Conservation (phyloP, 192 early-diverging fungal genomes). For the Umbelopsis ramanniana region DNA sequence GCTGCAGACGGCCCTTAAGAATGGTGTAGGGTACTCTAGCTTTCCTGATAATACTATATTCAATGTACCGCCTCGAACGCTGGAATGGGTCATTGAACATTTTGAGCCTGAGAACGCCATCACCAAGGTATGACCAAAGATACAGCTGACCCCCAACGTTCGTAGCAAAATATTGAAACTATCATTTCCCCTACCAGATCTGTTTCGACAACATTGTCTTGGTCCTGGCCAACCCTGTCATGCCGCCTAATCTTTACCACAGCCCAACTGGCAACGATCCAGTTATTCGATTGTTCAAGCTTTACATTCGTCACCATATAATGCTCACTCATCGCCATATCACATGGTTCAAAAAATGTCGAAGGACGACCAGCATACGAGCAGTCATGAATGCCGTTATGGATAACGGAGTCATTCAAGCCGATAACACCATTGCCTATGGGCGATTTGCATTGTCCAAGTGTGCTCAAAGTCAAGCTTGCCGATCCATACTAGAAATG, state of each 20-base stretch:
- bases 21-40: conserved; percentile 9
- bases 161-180: too few relatives aligned
- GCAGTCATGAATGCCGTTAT: conserved; percentile 9
- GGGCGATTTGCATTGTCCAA: conserved; percentile 13
- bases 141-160: not conserved
- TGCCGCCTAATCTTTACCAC: not conserved
- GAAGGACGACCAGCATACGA: conserved; percentile 1
- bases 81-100: conserved; percentile 17
- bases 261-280: conserved; percentile 11
- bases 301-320: conserved; percentile 7
- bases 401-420: conserved; percentile 8
- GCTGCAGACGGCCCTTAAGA: not conserved
- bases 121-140: not conserved
- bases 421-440: conserved; percentile 14
- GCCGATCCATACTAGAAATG: not conserved
- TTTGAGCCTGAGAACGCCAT: conserved; percentile 10
- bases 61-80: conserved; percentile 10
- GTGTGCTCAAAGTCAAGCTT: conserved; percentile 15
- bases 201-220: conserved; percentile 21
- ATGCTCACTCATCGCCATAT: conserved; percentile 17
- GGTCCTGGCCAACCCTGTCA: conserved; percentile 12
- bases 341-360: conserved; percentile 21
- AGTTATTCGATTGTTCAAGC: conserved; percentile 12
- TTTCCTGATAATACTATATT: conserved; percentile 16
- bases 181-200: not conserved